Evolutionary conservation across 2,329 filamentous ascomycete species (phyloP).

Genomic region (Hymenoscyphus scutula): DNA sequence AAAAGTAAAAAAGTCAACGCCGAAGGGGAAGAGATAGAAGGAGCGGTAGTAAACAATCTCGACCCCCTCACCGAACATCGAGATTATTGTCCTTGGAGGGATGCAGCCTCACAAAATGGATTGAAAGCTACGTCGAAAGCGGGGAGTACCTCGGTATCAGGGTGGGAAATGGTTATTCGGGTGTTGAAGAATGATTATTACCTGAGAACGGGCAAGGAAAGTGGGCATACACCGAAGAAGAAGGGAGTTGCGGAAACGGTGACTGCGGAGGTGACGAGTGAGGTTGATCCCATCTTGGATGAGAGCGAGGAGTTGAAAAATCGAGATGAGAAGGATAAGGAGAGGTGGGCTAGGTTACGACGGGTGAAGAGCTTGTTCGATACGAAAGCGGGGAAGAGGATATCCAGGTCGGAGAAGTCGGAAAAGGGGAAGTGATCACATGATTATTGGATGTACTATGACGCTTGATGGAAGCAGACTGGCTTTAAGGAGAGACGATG

Average conservation of each 20-base stretch:
- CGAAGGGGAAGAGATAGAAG: conserved; percentile 49
- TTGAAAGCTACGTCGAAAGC: conserved; percentile 32
- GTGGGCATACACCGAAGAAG: conserved; percentile 5
- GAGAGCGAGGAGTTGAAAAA: conserved; percentile 40
- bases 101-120: conserved; percentile 57
- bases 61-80: conserved; percentile 72
- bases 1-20: conserved; percentile 66
- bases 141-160: conserved; percentile 40
- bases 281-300: conserved; percentile 18
- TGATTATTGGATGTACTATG: neutral
- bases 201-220: conserved; percentile 26
- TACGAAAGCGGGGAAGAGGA: conserved; percentile 56
- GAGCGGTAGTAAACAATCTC: conserved; percentile 62
- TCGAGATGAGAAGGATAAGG: conserved; percentile 63
- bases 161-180: conserved; percentile 54
- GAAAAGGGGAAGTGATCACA: conserved; percentile 3
- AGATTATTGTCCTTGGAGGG: conserved; percentile 82
- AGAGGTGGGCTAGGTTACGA: conserved; percentile 69
- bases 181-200: conserved; percentile 56
- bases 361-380: conserved; percentile 71
- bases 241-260: conserved; percentile 14
- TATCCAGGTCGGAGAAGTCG: conserved; percentile 27
- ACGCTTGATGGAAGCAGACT: neutral
- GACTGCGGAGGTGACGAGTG: conserved; percentile 11
- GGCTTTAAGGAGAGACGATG: neutral